Conservation (phyloP, 75 land plant genomes). For the Cupressus sempervirens region DNA sequence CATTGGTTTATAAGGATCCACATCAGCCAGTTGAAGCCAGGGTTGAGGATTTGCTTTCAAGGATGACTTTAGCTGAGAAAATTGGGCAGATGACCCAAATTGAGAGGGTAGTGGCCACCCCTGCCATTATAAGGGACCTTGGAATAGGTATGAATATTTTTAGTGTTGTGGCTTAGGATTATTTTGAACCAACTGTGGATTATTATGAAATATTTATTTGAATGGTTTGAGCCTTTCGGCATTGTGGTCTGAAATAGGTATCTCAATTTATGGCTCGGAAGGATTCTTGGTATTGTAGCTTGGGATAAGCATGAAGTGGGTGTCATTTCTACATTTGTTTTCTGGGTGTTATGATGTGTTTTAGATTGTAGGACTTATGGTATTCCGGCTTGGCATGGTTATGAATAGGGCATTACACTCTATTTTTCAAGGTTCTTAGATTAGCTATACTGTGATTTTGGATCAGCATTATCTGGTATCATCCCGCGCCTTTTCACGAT, state of each 20-base stretch:
- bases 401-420: not conserved
- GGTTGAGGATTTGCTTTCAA: conserved; percentile 41
- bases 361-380: not conserved
- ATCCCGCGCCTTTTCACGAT: not conserved
- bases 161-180: not conserved
- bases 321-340: not conserved
- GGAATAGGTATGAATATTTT: conserved; percentile 35
- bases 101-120: conserved; percentile 32
- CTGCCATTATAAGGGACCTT: conserved; percentile 35
- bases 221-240: not conserved
- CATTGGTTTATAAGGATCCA: conserved; percentile 50
- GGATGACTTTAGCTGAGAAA: conserved; percentile 65
- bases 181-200: not conserved
- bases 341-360: not conserved
- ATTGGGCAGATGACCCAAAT: conserved; percentile 78
- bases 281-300: not conserved
- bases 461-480: not conserved
- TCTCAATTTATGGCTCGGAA: not conserved
- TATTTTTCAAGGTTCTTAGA: no score
- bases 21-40: conserved; percentile 46
- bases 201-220: not conserved
- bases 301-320: not conserved
- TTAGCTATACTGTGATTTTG: not conserved
- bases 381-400: not conserved
- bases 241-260: not conserved